Conservation (phyloP, 1,284 basidiomycete species). For the Malassezia cuniculi region DNA sequence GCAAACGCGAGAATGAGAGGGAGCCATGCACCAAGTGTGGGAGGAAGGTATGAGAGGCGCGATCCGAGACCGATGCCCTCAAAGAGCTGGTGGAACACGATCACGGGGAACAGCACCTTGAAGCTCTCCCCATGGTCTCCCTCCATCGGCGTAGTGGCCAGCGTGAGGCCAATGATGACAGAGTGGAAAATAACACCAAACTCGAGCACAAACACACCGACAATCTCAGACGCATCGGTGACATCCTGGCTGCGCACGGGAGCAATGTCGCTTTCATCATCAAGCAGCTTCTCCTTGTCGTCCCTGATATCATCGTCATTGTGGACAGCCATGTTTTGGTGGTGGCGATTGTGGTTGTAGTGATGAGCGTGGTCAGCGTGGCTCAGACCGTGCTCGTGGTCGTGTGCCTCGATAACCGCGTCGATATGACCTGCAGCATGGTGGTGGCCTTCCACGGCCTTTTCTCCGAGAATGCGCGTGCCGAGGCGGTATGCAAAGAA, state of each 20-base stretch:
- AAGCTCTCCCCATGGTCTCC: constrained; percentile 49
- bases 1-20: constrained; percentile 21
- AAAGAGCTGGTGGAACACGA: constrained; percentile 54
- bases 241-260: constrained; percentile 28
- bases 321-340: background rate
- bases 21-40: constrained; percentile 17
- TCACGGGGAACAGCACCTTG: constrained; percentile 71
- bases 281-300: constrained; percentile 1
- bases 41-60: constrained; percentile 28
- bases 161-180: constrained; percentile 79
- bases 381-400: constrained; percentile 18
- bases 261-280: background rate
- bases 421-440: constrained; percentile 38
- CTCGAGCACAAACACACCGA: constrained; percentile 72
- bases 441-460: constrained; percentile 34
- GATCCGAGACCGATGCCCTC: constrained; percentile 43
- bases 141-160: constrained; percentile 57
- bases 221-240: constrained; percentile 55
- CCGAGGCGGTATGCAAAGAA: constrained; percentile 39
- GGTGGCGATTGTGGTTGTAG: background rate
- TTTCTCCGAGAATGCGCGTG: constrained; percentile 16
- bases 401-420: constrained; percentile 32
- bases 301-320: background rate
- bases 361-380: constrained; percentile 1
- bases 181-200: constrained; percentile 80